Evolutionary conservation across 1,139 yeast species (phyloP).

Genomic region (Debaryomyces robertsiae): DNA sequence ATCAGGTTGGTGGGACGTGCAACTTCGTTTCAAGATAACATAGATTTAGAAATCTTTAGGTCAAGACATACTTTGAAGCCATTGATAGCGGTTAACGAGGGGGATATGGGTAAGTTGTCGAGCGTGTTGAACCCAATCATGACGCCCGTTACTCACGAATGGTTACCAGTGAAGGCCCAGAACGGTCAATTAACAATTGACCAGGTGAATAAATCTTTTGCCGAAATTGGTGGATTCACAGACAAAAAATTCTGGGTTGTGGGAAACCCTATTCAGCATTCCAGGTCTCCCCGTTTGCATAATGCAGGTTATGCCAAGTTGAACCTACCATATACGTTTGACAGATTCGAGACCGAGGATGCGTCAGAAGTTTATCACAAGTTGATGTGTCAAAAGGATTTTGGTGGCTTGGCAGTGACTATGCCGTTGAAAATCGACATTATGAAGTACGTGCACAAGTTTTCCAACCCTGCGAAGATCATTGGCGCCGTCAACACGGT

Average conservation of each 20-base stretch:
- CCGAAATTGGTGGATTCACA: slow-evolving; percentile 63
- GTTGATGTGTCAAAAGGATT: slow-evolving; percentile 50
- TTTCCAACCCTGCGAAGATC: slow-evolving; percentile 69
- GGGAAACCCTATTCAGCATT: slow-evolving; percentile 83
- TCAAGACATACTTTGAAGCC: slow-evolving; percentile 55
- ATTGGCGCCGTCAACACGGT: slow-evolving; percentile 97
- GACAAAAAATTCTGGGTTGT: slow-evolving; percentile 69
- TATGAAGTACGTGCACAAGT: slow-evolving; percentile 61
- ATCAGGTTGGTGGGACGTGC: slow-evolving; percentile 88
- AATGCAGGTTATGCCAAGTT: slow-evolving; percentile 70
- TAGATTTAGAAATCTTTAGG: slow-evolving; percentile 70
- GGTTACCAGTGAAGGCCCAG: slow-evolving; percentile 67
- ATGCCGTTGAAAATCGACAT: slow-evolving; percentile 87
- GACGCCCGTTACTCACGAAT: slow-evolving; percentile 81
- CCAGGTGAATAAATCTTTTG: slow-evolving; percentile 60
- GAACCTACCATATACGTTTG: slow-evolving; percentile 78
- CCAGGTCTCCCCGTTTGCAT: slow-evolving; percentile 87
- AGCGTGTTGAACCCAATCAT: slow-evolving; percentile 72
- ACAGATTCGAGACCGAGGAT: slow-evolving; percentile 65
- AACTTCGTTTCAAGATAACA: slow-evolving; percentile 62
- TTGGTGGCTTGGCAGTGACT: slow-evolving; percentile 92
- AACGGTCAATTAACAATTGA: slow-evolving; percentile 72
- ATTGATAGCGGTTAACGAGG: slow-evolving; percentile 82
- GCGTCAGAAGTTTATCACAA: slow-evolving; percentile 53
- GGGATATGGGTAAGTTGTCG: slow-evolving; percentile 73